phyloP scores from a whole-genome alignment of 2,329 filamentous ascomycete species.

The Colletotrichum lini region DNA sequence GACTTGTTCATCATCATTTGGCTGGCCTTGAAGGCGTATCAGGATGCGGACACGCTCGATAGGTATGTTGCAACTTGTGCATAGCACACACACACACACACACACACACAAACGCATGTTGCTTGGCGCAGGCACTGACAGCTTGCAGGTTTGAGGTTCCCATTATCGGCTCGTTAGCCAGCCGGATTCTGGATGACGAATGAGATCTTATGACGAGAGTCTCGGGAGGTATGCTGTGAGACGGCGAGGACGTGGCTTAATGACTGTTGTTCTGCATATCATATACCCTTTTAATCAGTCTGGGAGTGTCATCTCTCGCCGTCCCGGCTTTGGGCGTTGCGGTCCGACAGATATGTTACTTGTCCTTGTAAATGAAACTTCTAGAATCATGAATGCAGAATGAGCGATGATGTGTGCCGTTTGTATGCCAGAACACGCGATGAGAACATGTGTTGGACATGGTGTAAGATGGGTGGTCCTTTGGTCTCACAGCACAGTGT shows the following conservation, averaged over 20 bases:
- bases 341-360: not conserved
- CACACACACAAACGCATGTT: not conserved
- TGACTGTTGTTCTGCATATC: conserved; percentile 33
- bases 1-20: conserved; percentile 85
- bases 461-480: not conserved
- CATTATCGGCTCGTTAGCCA: conserved; percentile 87
- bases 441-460: not conserved
- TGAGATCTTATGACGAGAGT: conserved; percentile 36
- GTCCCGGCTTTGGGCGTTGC: not conserved
- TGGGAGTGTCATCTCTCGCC: conserved; percentile 4
- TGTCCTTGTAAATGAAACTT: not conserved
- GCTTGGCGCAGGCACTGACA: conserved; percentile 61
- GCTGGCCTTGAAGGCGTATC: conserved; percentile 84
- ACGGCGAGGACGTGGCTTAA: conserved; percentile 19
- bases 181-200: conserved; percentile 92
- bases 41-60: conserved; percentile 80
- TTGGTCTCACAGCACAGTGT: not conserved
- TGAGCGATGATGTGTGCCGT: not conserved
- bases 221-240: not conserved
- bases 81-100: no score
- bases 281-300: conserved; percentile 42
- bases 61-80: conserved; percentile 58
- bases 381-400: not conserved
- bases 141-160: conserved; percentile 82
- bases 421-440: no score